These are phyloP conservation scores for Monosporascus cannonballus DNA, from an alignment of 2,329 filamentous ascomycete genomes.

Conservation along the genomic window DNA sequence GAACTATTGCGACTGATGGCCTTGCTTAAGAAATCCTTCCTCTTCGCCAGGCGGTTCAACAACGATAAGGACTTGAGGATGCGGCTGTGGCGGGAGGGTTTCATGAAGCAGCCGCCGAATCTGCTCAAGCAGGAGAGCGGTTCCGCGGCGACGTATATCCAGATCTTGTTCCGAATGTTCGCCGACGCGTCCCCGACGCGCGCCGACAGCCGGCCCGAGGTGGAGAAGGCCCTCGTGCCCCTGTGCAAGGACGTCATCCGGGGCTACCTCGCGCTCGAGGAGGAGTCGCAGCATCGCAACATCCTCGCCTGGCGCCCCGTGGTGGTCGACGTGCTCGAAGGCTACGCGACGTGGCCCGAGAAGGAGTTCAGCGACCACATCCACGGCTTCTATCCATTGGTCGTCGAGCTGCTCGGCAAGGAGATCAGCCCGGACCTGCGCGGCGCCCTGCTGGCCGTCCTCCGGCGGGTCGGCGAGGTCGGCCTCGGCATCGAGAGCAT, in stretches of 20 bases:
- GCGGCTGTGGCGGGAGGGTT: constrained; percentile 91
- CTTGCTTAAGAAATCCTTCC: constrained; percentile 89
- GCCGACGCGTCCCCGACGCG: constrained; percentile 81
- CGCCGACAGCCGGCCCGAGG: constrained; percentile 70
- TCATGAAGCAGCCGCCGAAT: constrained; percentile 99
- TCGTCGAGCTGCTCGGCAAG: constrained; percentile 74
- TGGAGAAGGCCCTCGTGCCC: constrained; percentile 86
- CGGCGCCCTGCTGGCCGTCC: constrained; percentile 66
- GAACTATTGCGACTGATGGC: constrained; percentile 91
- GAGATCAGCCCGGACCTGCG: constrained; percentile 79
- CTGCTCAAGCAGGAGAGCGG: constrained; percentile 95
- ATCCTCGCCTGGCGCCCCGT: constrained; percentile 96
- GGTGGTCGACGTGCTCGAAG: constrained; percentile 93
- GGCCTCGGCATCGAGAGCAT: constrained; percentile 52
- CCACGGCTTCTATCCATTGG: constrained; percentile 77
- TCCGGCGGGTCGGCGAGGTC: constrained; percentile 79
- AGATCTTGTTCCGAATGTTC: constrained; percentile 96
- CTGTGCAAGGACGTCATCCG: constrained; percentile 91
- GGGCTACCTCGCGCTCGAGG: constrained; percentile 79
- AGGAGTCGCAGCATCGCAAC: constrained; percentile 94
- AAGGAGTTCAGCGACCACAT: constrained; percentile 77
- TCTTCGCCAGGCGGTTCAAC: constrained; percentile 97
- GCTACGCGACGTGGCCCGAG: constrained; percentile 77
- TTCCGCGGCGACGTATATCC: constrained; percentile 88
- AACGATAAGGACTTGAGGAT: constrained; percentile 94